Conservation (phyloP, 352 stramenopile species). For the Elongisporangium anandrum region DNA sequence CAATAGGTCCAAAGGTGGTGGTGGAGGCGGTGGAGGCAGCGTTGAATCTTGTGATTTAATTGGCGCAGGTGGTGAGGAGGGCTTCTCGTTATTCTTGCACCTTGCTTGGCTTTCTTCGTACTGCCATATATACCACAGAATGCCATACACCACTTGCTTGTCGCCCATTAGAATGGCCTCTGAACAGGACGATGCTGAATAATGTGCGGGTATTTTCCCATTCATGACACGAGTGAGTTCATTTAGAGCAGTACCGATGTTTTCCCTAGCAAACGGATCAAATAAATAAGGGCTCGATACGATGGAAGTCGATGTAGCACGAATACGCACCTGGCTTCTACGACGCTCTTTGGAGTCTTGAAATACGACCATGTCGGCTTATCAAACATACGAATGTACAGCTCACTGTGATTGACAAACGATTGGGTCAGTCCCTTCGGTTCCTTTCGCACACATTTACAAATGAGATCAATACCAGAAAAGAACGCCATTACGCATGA, state of each 20-base stretch:
- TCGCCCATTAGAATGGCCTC: conserved; percentile 43
- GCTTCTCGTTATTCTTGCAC: neutral
- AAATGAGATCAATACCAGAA: conserved; percentile 18
- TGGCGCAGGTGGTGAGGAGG: neutral
- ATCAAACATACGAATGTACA: conserved; percentile 8
- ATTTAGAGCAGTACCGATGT: conserved; percentile 23
- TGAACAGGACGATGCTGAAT: conserved; percentile 14
- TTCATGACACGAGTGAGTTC: conserved; percentile 1
- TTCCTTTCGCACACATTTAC: neutral
- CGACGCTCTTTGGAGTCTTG: conserved; percentile 15
- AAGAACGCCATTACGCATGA: conserved; percentile 30
- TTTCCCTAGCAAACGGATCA: conserved; percentile 18
- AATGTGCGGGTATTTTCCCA: conserved; percentile 7
- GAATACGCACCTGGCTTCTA: conserved; percentile 14
- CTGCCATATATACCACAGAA: conserved; percentile 57
- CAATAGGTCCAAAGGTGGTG: neutral
- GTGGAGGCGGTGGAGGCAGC: neutral
- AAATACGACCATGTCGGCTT: conserved; percentile 9
- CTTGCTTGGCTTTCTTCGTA: conserved; percentile 5
- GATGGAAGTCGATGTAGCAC: neutral
- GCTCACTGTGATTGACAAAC: conserved; percentile 1
- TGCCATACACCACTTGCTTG: conserved; percentile 32
- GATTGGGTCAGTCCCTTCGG: neutral
- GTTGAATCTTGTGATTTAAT: neutral
- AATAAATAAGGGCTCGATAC: neutral